Percentiles rank a stretch among this genome's conserved stretches.
phyloP scores from a whole-genome alignment of 2,329 filamentous ascomycete species.

The Colletotrichum zoysiae region DNA sequence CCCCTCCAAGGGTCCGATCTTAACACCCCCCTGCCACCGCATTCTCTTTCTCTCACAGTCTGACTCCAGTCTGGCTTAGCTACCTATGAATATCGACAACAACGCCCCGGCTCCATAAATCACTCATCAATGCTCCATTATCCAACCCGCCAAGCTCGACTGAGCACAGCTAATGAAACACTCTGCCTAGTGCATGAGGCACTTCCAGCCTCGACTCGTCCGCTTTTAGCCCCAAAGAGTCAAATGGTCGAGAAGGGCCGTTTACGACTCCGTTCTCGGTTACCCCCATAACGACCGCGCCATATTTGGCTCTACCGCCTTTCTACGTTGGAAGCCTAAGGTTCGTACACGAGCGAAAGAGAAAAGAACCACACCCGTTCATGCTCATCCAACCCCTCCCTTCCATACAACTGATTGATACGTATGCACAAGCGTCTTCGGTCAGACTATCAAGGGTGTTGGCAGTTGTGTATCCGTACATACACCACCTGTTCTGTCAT shows the following conservation, averaged over 20 bases:
- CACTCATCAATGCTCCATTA: constrained; percentile 40
- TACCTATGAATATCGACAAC: constrained; percentile 7
- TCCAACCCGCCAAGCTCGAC: constrained; percentile 37
- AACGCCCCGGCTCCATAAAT: constrained; percentile 31
- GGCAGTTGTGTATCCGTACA: not conserved
- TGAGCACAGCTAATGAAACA: constrained; percentile 38
- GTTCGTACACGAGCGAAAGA: not conserved
- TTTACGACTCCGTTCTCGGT: constrained; percentile 41
- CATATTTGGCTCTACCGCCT: constrained; percentile 26
- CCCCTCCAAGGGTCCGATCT: constrained; percentile 1
- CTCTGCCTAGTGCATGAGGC: constrained; percentile 37
- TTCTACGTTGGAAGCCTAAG: not conserved
- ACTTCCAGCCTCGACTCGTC: constrained; percentile 33
- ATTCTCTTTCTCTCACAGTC: not conserved
- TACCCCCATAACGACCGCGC: constrained; percentile 24
- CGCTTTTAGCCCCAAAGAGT: constrained; percentile 27
- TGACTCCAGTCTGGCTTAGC: constrained; percentile 3
- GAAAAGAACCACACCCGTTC: not conserved
- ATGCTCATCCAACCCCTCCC: constrained; percentile 12
- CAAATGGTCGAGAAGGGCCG: constrained; percentile 37
- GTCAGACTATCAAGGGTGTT: constrained; percentile 7
- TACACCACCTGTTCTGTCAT: constrained; percentile 21
- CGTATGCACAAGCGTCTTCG: not conserved
- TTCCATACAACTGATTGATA: constrained; percentile 1
- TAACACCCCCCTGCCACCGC: constrained; percentile 23